Conservation (phyloP, 345 rosid species). For the Salix arbutifolia region DNA sequence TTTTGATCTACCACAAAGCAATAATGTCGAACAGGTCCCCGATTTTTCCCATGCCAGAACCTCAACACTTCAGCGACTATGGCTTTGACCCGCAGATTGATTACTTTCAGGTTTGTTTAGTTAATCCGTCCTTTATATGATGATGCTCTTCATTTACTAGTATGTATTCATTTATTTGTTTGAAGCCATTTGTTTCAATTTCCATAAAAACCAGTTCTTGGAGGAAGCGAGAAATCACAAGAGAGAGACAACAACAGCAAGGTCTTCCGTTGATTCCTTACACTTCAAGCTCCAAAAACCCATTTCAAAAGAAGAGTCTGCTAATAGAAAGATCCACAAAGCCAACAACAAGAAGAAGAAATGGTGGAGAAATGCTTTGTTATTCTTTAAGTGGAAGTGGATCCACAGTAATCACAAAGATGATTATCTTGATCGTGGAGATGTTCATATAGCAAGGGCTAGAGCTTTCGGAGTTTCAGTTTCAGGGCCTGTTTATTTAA, state of each 20-base stretch:
- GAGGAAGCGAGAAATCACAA: constrained; percentile 77
- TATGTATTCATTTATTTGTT: not conserved
- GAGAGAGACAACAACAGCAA: constrained; percentile 31
- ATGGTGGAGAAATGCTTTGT: constrained; percentile 80
- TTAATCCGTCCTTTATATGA: not conserved
- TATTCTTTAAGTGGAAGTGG: constrained; percentile 64
- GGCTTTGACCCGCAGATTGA: constrained; percentile 83
- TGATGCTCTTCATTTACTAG: not conserved
- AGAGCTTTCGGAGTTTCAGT: constrained; percentile 44
- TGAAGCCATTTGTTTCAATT: not conserved
- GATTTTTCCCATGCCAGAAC: constrained; percentile 53
- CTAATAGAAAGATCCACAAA: constrained; percentile 35
- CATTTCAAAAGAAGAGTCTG: constrained; percentile 59
- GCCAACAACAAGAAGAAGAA: constrained; percentile 55
- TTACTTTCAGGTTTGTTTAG: constrained; percentile 59
- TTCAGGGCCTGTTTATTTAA: constrained; percentile 69
- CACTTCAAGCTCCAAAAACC: constrained; percentile 90
- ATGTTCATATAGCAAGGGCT: constrained; percentile 45
- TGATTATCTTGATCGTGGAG: not conserved
- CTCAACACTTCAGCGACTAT: constrained; percentile 80
- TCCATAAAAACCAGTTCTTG: constrained; percentile 37
- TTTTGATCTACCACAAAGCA: not conserved
- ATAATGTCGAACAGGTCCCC: constrained; percentile 64
- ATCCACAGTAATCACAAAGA: constrained; percentile 12
- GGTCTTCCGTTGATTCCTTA: constrained; percentile 38